A percentile compares a stretch with the other conserved stretches of the same genome.
These are phyloP conservation scores for Phytophthora europaea DNA, from an alignment of 352 stramenopile genomes.

Conservation along the genomic window DNA sequence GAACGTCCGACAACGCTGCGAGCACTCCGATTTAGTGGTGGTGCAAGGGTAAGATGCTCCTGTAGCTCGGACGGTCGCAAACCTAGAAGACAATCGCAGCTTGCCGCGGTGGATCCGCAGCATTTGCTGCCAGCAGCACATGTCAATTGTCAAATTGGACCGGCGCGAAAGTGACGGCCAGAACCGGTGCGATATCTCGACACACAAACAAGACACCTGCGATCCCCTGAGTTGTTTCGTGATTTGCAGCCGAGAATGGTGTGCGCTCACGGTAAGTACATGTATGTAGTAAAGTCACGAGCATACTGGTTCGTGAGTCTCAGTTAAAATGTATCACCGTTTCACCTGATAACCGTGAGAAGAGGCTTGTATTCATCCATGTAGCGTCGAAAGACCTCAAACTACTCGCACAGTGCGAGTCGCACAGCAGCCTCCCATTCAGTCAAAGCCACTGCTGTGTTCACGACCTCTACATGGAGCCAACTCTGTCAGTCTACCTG, in stretches of 20 bases:
- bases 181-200: neutral
- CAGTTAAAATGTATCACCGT: neutral
- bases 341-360: neutral
- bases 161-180: conserved; percentile 25
- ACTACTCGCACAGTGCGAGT: too few relatives aligned
- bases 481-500: neutral
- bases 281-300: neutral
- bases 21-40: neutral
- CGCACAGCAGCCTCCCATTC: too few relatives aligned
- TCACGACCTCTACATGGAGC: neutral
- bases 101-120: too few relatives aligned
- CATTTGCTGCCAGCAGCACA: too few relatives aligned
- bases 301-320: neutral
- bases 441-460: neutral
- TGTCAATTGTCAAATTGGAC: conserved; percentile 18
- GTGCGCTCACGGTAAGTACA: neutral
- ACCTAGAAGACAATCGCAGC: too few relatives aligned
- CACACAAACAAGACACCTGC: conserved; percentile 1
- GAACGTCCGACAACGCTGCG: neutral
- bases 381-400: neutral
- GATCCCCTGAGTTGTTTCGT: neutral
- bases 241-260: neutral
- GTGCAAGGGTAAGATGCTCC: neutral
- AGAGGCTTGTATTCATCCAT: neutral
- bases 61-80: too few relatives aligned